Evolutionary conservation across 2,329 filamentous ascomycete genomes (phyloP).

Genomic region (Plectosphaerella cucumerina): DNA sequence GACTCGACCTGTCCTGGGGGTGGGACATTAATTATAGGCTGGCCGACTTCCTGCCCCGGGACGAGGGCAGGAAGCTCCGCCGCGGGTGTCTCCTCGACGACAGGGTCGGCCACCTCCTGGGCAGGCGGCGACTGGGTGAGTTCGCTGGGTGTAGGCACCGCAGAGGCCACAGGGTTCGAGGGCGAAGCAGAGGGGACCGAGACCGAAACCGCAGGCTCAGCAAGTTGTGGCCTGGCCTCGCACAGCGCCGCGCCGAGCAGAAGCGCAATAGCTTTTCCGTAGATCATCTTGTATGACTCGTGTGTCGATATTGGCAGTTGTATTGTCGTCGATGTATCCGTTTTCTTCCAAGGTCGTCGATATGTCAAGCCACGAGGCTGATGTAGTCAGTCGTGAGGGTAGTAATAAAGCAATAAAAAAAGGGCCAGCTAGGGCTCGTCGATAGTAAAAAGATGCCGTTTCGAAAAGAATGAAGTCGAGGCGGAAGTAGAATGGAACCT

Average conservation of each 20-base stretch:
- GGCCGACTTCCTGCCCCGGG: background rate
- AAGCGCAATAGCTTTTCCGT: conserved; percentile 7
- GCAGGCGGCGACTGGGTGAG: background rate
- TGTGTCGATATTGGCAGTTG: background rate
- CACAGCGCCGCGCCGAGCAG: conserved; percentile 6
- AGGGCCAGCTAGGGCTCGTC: conserved; percentile 7
- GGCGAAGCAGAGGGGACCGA: background rate
- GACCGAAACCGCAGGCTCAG: background rate
- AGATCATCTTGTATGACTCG: conserved; percentile 5
- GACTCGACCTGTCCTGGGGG: background rate
- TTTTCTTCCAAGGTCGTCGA: too few relatives aligned
- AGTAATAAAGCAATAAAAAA: conserved; percentile 5
- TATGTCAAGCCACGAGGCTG: too few relatives aligned
- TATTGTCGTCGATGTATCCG: background rate
- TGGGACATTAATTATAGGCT: background rate
- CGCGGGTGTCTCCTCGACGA: background rate
- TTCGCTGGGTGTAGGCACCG: background rate
- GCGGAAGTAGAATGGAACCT: conserved; percentile 5
- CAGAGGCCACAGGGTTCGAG: background rate
- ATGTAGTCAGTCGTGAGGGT: background rate
- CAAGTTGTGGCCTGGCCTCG: conserved; percentile 5
- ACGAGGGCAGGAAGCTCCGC: background rate
- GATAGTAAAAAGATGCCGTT: background rate
- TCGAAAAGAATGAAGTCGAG: conserved; percentile 7
- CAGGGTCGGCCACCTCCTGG: background rate